A percentile compares a stretch with the other conserved stretches of the same genome.
Conservation (phyloP, 352 stramenopile species). For the Phytophthora rubi region DNA sequence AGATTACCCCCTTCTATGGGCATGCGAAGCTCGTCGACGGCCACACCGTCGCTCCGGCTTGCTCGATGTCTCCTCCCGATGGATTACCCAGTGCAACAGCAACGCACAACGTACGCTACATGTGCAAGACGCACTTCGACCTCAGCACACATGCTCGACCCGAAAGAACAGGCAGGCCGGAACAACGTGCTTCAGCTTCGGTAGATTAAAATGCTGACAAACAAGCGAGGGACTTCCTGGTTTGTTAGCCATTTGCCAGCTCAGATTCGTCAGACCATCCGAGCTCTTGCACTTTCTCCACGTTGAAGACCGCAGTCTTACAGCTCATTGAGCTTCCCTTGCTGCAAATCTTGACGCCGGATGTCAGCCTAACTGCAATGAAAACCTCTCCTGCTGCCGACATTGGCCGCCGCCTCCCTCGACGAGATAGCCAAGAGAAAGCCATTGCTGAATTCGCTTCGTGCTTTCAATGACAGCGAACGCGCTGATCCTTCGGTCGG, state of each 20-base stretch:
- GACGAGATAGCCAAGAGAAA: neutral
- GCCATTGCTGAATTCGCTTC: conserved; percentile 6
- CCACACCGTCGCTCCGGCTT: conserved; percentile 23
- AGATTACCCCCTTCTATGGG: conserved; percentile 29
- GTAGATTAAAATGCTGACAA: neutral
- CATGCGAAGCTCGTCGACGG: conserved; percentile 23
- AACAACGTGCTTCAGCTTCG: conserved; percentile 31
- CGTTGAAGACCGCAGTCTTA: conserved; percentile 12
- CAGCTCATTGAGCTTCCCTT: conserved; percentile 2
- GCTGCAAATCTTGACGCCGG: conserved; percentile 24
- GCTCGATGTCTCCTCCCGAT: conserved; percentile 11
- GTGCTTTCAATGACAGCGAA: neutral
- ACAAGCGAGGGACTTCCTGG: neutral
- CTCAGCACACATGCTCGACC: neutral
- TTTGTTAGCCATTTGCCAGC: neutral
- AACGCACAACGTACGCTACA: neutral
- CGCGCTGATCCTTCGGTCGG: conserved; percentile 2
- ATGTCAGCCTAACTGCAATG: neutral
- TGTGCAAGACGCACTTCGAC: neutral
- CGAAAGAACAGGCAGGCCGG: conserved; percentile 12
- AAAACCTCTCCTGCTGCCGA: neutral
- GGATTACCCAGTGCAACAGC: neutral
- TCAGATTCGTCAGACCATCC: neutral
- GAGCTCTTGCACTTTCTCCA: conserved; percentile 8
- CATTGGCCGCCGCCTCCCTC: neutral